Evolutionary conservation across 768 basidiomycete genomes (phyloP).

Genomic region (Suillus hirtellus): DNA sequence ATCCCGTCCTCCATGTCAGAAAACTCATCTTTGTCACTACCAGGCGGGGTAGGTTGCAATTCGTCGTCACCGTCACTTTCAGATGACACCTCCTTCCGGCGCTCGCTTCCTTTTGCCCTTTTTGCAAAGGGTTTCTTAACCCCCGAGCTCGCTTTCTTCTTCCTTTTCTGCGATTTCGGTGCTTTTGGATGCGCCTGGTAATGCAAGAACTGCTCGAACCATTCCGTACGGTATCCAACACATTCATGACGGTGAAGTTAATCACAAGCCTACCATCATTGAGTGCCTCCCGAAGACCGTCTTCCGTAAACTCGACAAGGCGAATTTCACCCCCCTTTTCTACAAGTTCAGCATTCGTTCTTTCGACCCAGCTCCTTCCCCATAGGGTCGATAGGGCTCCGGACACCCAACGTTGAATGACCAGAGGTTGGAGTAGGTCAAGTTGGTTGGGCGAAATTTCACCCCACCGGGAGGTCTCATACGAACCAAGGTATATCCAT

Average conservation of each 20-base stretch:
- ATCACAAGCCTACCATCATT: constrained; percentile 20
- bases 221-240: constrained; percentile 23
- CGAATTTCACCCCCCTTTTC: constrained; percentile 1
- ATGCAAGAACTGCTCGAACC: constrained; percentile 19
- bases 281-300: constrained; percentile 16
- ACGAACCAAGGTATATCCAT: constrained; percentile 13
- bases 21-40: constrained; percentile 19
- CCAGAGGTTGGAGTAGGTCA: constrained; percentile 8
- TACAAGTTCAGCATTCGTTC: constrained; percentile 4
- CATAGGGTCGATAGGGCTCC: constrained; percentile 1
- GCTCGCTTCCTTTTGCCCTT: background rate
- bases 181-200: constrained; percentile 19
- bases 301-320: constrained; percentile 10
- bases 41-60: background rate
- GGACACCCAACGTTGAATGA: constrained; percentile 15
- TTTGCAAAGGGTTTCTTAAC: background rate
- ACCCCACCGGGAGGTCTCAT: constrained; percentile 14
- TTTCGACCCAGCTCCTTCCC: constrained; percentile 11
- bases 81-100: background rate
- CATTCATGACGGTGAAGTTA: constrained; percentile 22
- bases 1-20: background rate
- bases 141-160: background rate
- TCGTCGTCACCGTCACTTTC: constrained; percentile 15
- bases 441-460: constrained; percentile 18
- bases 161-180: background rate